phyloP scores from a whole-genome alignment of 2,329 filamentous ascomycete genomes.

The Cladosporium sphaerospermum region DNA sequence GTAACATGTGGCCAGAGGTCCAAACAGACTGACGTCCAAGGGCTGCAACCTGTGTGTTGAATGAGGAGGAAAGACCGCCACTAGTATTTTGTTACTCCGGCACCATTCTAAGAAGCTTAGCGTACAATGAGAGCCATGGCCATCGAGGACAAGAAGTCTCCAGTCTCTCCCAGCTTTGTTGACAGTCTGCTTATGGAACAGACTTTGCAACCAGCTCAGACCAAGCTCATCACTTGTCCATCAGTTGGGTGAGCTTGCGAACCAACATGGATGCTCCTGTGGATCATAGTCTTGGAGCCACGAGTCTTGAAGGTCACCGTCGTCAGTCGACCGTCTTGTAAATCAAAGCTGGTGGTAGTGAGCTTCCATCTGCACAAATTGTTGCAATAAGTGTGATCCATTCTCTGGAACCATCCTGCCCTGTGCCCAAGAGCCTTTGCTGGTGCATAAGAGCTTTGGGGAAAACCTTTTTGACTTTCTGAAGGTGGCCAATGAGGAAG shows the following conservation, averaged over 20 bases:
- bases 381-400: background rate
- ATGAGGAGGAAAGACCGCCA: slow-evolving; percentile 6
- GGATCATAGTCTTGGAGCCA: background rate
- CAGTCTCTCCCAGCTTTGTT: background rate
- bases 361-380: background rate
- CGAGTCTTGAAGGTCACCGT: background rate
- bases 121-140: background rate
- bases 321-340: background rate
- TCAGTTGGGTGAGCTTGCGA: background rate
- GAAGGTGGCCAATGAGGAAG: background rate
- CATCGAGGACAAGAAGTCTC: background rate
- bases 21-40: slow-evolving; percentile 17
- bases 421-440: background rate
- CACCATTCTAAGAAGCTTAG: background rate
- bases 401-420: background rate
- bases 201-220: background rate
- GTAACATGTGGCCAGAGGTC: slow-evolving; percentile 16
- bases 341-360: background rate
- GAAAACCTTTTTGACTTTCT: background rate
- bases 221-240: background rate
- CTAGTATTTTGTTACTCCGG: background rate
- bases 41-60: slow-evolving; percentile 13
- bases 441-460: background rate
- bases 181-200: background rate
- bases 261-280: background rate